Conservation (phyloP, 352 stramenopile species). For the Thraustochytrium sp. region DNA sequence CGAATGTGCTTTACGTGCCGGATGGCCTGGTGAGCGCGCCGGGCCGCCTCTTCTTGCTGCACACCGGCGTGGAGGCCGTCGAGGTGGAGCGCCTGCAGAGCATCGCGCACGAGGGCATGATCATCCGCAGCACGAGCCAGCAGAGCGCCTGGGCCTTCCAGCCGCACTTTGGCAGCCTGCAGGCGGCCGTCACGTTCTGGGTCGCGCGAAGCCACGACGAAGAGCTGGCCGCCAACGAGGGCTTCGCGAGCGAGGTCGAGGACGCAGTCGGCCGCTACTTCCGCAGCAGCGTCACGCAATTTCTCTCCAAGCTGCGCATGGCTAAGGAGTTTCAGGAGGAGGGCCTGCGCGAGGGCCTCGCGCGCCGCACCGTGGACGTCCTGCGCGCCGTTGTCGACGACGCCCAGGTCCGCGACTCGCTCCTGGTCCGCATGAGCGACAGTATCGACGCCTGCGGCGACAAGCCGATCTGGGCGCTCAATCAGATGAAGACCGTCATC, state of each 20-base stretch:
- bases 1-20: background rate
- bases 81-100: background rate
- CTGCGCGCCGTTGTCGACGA: background rate
- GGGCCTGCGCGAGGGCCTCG: background rate
- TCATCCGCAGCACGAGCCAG: background rate
- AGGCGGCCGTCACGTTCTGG: conserved; percentile 13
- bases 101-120: background rate
- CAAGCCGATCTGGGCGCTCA: conserved; percentile 19
- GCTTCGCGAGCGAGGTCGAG: background rate
- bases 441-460: conserved; percentile 15
- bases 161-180: background rate
- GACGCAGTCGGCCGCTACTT: background rate
- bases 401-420: background rate
- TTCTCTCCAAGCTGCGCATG: conserved; percentile 30
- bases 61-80: background rate
- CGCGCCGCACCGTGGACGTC: conserved; percentile 2
- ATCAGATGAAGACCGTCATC: conserved; percentile 33
- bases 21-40: background rate
- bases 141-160: background rate
- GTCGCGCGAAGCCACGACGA: background rate
- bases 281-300: background rate
- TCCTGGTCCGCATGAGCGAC: conserved; percentile 21
- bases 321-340: conserved; percentile 9
- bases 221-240: background rate
- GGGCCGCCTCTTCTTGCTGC: background rate